Base-by-base conservation (phyloP, 495 filamentous ascomycete genomes). In the Penicillium longicatenatum region DNA sequence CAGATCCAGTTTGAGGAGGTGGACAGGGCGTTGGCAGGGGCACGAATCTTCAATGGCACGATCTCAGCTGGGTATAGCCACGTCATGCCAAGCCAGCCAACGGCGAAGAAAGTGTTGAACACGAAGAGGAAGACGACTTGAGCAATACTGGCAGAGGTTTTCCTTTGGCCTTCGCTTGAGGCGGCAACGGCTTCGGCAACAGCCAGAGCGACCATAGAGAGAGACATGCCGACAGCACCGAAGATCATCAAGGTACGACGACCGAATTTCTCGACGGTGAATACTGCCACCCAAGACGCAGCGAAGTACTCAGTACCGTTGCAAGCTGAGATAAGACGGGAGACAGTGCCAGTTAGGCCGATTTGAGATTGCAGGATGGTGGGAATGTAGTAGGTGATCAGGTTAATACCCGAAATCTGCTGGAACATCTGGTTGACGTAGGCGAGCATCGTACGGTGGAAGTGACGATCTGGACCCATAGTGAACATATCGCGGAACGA, bases 361-460 rank as follows among this genome's bases (percentile, higher is more conserved):
- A 85, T 77, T 45, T 83, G 78, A 33, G 78, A 67, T 45, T 84
- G 67, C 59, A 89, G 84, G 48, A 92, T 84, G 4, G 84, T 82
- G 6, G 88, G 77, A 1, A 86, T 81, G 55, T 92, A 92, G 65
- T 90, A 89, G 0, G 87, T 88, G 59, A 91, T 86, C 17, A 92
- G 63, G 59, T 91, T 91, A 63, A 92, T 90, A 21, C 90, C 90
- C 0, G 79, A 82, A 30, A 90, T 85, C 58, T 92, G 88, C 63
- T 91, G 89, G 73, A 90, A 90, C 76, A 89, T 82, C 59, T 91
- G 89, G 69, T 89, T 91, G 67, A 89, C 82, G 63, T 90, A 89
- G 44, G 82, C 89, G 29, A 92, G 76, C 22, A 86, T 68, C 0
- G 82, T 84, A 12, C 90, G 84, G 70, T 92, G 89, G 62, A 93